Base-by-base conservation (phyloP, 2,329 filamentous ascomycete species). In the Colletotrichum lini region DNA sequence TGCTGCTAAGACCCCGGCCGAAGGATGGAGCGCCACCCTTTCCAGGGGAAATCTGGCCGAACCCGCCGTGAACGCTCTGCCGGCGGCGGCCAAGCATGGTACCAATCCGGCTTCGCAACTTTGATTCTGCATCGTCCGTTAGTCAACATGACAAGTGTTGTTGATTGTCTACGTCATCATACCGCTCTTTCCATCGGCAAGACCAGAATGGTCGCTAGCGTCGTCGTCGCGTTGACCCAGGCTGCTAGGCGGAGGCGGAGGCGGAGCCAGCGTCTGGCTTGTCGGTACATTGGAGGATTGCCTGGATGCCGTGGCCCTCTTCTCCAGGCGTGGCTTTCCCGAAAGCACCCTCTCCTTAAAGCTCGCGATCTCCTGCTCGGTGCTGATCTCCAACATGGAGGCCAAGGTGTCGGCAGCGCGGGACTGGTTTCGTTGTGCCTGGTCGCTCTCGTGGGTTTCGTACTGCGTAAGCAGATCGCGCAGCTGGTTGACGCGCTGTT, bases 391-490 rank as follows among this genome's bases (percentile, higher is more conserved):
- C 61, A 99, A 86, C 75, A 98, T 87, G 10, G 92, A 88, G 75
- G 94, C 94, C 68, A 99, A 84, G 35, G 94, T 94, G 72, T 92
- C 91, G 79, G 96, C 95, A 35, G 94, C 91, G 15, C 92, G 90
- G 70, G 90, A 85, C 73, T 94, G 90, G 72, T 88, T 91, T 68
- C 93, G 89, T 80, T 97, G 93, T 18, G 96, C 91, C 75, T 94
- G 91, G 79, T 99, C 96, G 38, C 94, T 90, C 80, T 98, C 96
- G 79, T 97, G 93, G 0, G 96, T 99, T 81, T 97, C 92, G 76
- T 96, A 93, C 78, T 98, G 95, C 0, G 96, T 98, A 72, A 99
- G 88, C 50, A 94, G 89, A 81, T 98, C 96, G 73, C 96, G 93
- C 70, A 99, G 86, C 78, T 97, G 93, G 80, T 98, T 98, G 75